A percentile compares a stretch with the other conserved stretches of the same genome.
Conservation (phyloP, 1,284 basidiomycete species). For the Grifola frondosa region DNA sequence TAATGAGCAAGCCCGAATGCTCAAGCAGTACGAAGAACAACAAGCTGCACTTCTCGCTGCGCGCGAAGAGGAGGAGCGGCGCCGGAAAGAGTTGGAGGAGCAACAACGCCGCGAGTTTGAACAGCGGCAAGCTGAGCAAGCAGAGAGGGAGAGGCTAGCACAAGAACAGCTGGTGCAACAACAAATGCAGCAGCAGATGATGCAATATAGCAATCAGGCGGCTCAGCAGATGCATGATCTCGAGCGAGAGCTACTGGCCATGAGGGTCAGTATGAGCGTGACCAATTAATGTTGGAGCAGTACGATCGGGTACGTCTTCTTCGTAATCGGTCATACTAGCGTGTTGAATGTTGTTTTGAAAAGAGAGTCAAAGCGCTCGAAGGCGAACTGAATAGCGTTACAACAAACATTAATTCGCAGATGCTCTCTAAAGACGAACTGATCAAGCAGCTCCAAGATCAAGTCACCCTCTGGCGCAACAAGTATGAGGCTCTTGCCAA, state of each 20-base stretch:
- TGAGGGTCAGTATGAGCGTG: slow-evolving; percentile 98
- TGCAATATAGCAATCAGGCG: slow-evolving; percentile 72
- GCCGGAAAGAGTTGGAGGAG: slow-evolving; percentile 75
- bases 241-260: slow-evolving; percentile 87
- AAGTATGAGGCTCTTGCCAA: slow-evolving; percentile 99
- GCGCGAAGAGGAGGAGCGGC: slow-evolving; percentile 82
- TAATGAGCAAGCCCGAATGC: slow-evolving; percentile 90
- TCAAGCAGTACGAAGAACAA: slow-evolving; percentile 97
- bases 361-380: slow-evolving; percentile 96
- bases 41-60: slow-evolving; percentile 80
- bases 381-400: slow-evolving; percentile 81
- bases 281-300: slow-evolving; percentile 97
- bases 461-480: slow-evolving; percentile 96
- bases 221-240: slow-evolving; percentile 74
- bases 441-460: slow-evolving; percentile 94
- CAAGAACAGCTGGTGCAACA: slow-evolving; percentile 86
- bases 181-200: slow-evolving; percentile 77
- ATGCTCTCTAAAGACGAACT: slow-evolving; percentile 93
- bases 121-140: slow-evolving; percentile 85
- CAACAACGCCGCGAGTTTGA: slow-evolving; percentile 91
- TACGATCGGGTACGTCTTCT: slow-evolving; percentile 80
- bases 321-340: neutral
- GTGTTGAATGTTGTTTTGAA: slow-evolving; percentile 4
- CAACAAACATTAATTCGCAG: slow-evolving; percentile 84
- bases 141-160: slow-evolving; percentile 84